Evolutionary conservation across 345 rosid genomes (phyloP).

Genomic region (Luvunga scandens): DNA sequence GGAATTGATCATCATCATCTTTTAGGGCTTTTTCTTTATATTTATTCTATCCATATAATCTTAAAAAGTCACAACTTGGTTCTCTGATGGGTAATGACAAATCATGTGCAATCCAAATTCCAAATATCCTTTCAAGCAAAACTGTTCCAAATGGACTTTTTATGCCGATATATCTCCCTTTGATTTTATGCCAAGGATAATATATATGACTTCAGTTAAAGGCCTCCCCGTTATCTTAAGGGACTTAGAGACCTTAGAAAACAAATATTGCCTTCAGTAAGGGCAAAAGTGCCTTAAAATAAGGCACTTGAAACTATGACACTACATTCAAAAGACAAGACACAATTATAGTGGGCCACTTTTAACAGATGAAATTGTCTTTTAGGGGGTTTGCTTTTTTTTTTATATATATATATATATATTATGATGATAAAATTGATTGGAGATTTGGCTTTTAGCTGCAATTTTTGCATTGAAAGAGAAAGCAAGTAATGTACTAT

Average conservation of each 20-base stretch:
- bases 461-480: constrained; percentile 6
- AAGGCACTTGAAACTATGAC: background rate
- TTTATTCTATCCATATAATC: constrained; percentile 5
- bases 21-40: background rate
- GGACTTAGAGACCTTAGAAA: constrained; percentile 2
- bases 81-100: background rate
- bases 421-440: constrained; percentile 22
- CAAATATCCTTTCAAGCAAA: constrained; percentile 24
- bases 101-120: constrained; percentile 19
- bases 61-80: background rate
- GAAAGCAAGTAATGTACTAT: background rate
- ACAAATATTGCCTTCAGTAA: background rate
- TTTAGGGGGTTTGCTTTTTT: background rate
- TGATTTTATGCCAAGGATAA: constrained; percentile 1
- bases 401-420: no score
- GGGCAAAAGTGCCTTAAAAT: background rate
- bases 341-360: constrained; percentile 11
- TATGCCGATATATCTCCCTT: background rate
- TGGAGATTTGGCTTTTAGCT: constrained; percentile 41
- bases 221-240: no score
- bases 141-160: background rate
- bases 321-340: background rate
- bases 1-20: constrained; percentile 2
- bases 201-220: no score
- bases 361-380: constrained; percentile 15